phyloP scores from a whole-genome alignment of 768 basidiomycete genomes.

The Lactarius tabidus region DNA sequence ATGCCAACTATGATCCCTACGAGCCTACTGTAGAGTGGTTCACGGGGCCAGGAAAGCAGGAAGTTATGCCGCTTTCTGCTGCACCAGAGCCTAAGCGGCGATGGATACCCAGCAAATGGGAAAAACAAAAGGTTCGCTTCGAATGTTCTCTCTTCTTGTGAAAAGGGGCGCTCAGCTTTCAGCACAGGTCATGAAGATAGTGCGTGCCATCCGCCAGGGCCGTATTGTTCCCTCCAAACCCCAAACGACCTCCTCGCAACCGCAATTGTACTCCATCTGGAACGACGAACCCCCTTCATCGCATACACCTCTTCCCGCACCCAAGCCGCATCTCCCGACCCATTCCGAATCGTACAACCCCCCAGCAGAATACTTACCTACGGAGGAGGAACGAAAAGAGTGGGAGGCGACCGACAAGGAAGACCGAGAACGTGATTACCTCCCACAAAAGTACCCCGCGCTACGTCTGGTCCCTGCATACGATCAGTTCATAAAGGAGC shows the following conservation, averaged over 20 bases:
- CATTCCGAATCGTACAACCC: constrained; percentile 99
- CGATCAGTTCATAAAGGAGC: constrained; percentile 85
- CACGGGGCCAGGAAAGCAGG: constrained; percentile 92
- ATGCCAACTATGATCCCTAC: constrained; percentile 86
- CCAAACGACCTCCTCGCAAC: constrained; percentile 57
- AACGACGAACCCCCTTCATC: constrained; percentile 66
- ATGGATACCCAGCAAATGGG: constrained; percentile 99
- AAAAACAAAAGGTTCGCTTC: constrained; percentile 85
- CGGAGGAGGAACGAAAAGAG: constrained; percentile 70
- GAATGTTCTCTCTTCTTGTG: not conserved
- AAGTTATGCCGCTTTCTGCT: constrained; percentile 87
- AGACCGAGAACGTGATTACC: constrained; percentile 84
- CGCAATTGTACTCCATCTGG: constrained; percentile 87
- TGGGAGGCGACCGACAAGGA: constrained; percentile 85
- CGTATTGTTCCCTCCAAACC: constrained; percentile 90
- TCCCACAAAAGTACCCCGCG: constrained; percentile 81
- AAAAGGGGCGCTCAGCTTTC: not conserved
- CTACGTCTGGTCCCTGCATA: constrained; percentile 92
- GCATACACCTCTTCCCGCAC: constrained; percentile 87
- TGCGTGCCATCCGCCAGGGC: constrained; percentile 95
- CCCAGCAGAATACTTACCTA: constrained; percentile 92
- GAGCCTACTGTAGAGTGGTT: constrained; percentile 96
- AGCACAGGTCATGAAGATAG: constrained; percentile 94
- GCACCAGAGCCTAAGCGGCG: constrained; percentile 94
- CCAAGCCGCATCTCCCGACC: constrained; percentile 83